phyloP scores from a whole-genome alignment of 768 basidiomycete species.

The Galerina marginata region DNA sequence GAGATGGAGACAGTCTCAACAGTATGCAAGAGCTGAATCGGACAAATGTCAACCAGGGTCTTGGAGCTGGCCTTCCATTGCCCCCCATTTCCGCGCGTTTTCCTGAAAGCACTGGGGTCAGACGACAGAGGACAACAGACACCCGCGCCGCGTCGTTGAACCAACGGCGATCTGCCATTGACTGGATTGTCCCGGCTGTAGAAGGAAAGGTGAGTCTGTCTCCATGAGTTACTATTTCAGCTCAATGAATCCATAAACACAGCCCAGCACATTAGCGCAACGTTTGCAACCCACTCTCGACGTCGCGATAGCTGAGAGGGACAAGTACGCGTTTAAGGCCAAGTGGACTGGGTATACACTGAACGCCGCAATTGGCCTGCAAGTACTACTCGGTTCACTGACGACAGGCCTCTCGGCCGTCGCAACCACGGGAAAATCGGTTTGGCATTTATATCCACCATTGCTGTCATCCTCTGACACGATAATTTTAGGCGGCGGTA shows the following conservation, averaged over 20 bases:
- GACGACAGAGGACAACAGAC: conserved; percentile 9
- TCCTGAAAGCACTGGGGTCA: background rate
- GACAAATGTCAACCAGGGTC: background rate
- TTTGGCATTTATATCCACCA: background rate
- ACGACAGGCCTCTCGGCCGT: conserved; percentile 65
- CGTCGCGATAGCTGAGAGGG: conserved; percentile 48
- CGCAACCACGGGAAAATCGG: conserved; percentile 45
- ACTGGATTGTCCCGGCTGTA: conserved; percentile 13
- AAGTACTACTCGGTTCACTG: conserved; percentile 69
- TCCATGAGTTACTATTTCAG: background rate
- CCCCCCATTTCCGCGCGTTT: conserved; percentile 1
- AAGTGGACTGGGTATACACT: conserved; percentile 41
- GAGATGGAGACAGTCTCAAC: background rate
- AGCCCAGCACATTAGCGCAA: conserved; percentile 5
- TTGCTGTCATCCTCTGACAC: background rate
- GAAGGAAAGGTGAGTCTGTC: background rate
- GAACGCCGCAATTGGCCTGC: conserved; percentile 62
- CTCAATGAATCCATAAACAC: background rate
- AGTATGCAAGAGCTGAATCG: background rate
- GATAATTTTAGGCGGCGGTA: conserved; percentile 36
- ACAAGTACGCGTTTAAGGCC: conserved; percentile 55
- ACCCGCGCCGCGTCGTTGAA: conserved; percentile 1
- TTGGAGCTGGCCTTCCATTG: background rate
- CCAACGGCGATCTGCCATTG: background rate
- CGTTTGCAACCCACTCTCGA: conserved; percentile 54